Base-by-base conservation (phyloP, 2,329 filamentous ascomycete genomes). In the Microdochium nivale region DNA sequence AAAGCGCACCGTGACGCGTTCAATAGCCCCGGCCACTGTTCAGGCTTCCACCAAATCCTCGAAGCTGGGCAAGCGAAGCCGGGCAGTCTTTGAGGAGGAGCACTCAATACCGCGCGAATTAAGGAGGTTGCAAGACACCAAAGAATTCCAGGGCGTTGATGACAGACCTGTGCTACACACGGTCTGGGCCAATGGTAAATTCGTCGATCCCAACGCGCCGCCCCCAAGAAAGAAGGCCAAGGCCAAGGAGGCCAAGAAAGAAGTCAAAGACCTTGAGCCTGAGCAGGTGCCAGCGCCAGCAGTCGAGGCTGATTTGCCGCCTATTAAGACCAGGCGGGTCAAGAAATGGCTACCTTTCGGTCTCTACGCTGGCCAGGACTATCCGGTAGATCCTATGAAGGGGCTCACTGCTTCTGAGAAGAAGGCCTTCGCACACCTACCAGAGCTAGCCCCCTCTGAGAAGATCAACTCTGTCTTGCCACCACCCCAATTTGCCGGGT, bases 311-410 rank as follows among this genome's bases (percentile, higher is more conserved):
- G 66, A 69, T 24, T 59, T 66, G 7, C 62, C 67, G 11, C 58
- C 56, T 13, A 60, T 66, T 25, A 72, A 68, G 55, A 68, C 71
- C 56, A 71, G 77, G 52, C 76, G 73, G 35, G 70, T 75, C 49
- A 95, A 95, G 73, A 84, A 83, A 58, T 97, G 88, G 80, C 74
- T 95, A 51, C 75, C 78, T 50, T 88, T 90, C 65, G 94, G 92
- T 10, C 75, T 97, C 14, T 97, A 95, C 62, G 85, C 89, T 1
- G 94, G 94, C 25, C 92, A 96, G 66, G 76, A 84, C 27, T 70
- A 69, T 7, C 77, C 78, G 1, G 56, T 63, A 7, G 76, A 81
- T 52, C 63, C 72, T 8, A 65, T 65, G 47, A 71, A 74, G 58
- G 75, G 77, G 3, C 67, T 83, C n/a, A 76, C 70, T 2, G 51